Base-by-base conservation (phyloP, 1,284 basidiomycete species). In the Jaminaea rosea region DNA sequence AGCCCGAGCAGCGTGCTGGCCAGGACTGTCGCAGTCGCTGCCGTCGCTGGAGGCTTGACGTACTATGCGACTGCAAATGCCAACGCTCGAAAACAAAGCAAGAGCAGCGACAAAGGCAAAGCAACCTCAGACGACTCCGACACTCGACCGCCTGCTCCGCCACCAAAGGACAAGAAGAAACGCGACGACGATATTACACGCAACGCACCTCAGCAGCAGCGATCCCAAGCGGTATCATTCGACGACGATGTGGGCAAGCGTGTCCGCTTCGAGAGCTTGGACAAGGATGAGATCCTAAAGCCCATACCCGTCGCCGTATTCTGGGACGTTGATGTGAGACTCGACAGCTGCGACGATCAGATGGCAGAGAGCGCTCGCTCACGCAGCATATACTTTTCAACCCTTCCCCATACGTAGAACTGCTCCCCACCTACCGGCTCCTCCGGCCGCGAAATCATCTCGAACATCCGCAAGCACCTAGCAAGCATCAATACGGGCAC, bases 351-450 rank as follows among this genome's bases (percentile, higher is more conserved):
- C n/a, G n/a, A 29, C n/a, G 21, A 3, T 4, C 4, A 10, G 34
- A 21, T 21, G 3, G 34, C 4, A 3, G 9, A 36, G 10, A 10
- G 34, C 21, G 21, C 9, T 10, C 34, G 34, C 3, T n/a, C n/a
- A 21, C 10, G n/a, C 34, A 36, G 4, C 34, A n/a, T 15, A 36
- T 10, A 4, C 34, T 36, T 10, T 10, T 10, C 34, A 6, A 4
- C 9, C 21, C 34, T 36, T 11, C 24, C 28, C 24, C 9, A 4
- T 4, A 15, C n/a, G 7, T 21, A 47, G 50, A 67, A 69, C 11
- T 69, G 67, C 44, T 42, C 64, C 4, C 67, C 67, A 9, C 64
- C 64, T 8, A 59, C 64, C 4, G 64, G 62, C 48, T 63, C 63
- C 9, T 65, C 63, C 7, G 67, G 67, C 4, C 50, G 65, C 3